Evolutionary conservation across 2,329 filamentous ascomycete species (phyloP), one percentile per base, ranked within the genome.

Genomic region (Penicillium sclerotigenum): DNA sequence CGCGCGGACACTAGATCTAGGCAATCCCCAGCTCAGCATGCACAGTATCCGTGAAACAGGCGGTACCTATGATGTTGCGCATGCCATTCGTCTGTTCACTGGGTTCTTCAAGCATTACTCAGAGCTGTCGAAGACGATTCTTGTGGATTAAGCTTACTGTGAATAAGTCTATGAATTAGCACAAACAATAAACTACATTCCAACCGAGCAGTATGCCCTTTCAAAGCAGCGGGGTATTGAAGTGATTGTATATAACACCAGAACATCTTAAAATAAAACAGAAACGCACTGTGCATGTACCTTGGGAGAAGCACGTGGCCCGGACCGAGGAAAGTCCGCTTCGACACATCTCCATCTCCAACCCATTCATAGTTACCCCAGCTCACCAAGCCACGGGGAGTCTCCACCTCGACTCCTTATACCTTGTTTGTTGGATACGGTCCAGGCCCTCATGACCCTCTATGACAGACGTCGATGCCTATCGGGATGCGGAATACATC

Each of bases 11-110:
- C 80, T 99, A 42, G 94, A 99, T 76, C 77, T 97, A 54, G 93
- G 93, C 10, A 97, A 97, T 76, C 88, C 93, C 28, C 93, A 97
- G 79, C 80, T 97, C 61, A 91, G 89, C 71, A 97, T 97, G 94
- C 93, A 97, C 77, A 94, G 89, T 70, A 97, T 97, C 69, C 86
- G 94, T 52, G 94, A 97, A 81, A 96, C 90, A 41, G 89, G 90
- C 24, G 94, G 94, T 37, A 86, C 88, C 1, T 85, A 91, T 66
- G 93, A 99, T 76, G 88, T 97, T 0, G 89, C 89, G 65, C 85
- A 94, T 76, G 89, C 90, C 0, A 86, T 96, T 61, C 87, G 88
- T 68, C 73, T 99, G 51, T 97, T 99, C 74, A 86, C 88, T 62
- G 85, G 87, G 64, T 99, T 97, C 77, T 92, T 96, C 72, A 81